Evolutionary conservation across 106 monocot species (phyloP).

Genomic region (Iris macrosiphon): DNA sequence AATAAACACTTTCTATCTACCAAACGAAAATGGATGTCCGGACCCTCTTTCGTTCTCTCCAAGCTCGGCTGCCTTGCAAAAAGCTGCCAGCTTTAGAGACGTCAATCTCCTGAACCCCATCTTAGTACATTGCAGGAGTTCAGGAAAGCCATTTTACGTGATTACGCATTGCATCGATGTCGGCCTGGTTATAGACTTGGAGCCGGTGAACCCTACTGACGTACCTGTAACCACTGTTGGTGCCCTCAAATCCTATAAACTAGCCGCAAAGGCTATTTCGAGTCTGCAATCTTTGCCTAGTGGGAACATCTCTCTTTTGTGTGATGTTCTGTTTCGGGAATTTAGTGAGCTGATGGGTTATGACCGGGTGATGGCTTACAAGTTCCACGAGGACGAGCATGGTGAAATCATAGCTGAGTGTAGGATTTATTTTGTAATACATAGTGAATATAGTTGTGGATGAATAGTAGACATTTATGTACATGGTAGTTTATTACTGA

Average conservation of each 20-base stretch:
- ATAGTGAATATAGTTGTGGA: too few relatives aligned
- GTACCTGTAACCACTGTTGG: slow-evolving; percentile 65
- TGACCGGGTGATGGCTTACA: slow-evolving; percentile 90
- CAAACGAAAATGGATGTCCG: slow-evolving; percentile 52
- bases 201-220: slow-evolving; percentile 82
- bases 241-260: slow-evolving; percentile 74
- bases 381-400: slow-evolving; percentile 94
- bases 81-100: slow-evolving; percentile 61
- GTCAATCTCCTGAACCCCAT: slow-evolving; percentile 78
- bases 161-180: slow-evolving; percentile 61
- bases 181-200: slow-evolving; percentile 78
- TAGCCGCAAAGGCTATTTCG: slow-evolving; percentile 81
- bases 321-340: slow-evolving; percentile 72
- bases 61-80: slow-evolving; percentile 50
- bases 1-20: too few relatives aligned
- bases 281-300: slow-evolving; percentile 75
- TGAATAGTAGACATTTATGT: too few relatives aligned
- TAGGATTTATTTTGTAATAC: too few relatives aligned
- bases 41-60: slow-evolving; percentile 47
- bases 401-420: slow-evolving; percentile 85
- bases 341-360: slow-evolving; percentile 77
- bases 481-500: too few relatives aligned
- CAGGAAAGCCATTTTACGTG: slow-evolving; percentile 85
- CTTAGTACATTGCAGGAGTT: slow-evolving; percentile 61
- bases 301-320: slow-evolving; percentile 64